These are phyloP conservation scores for Cercospora sp. DNA, from an alignment of 2,329 filamentous ascomycete species.

Conservation along the genomic window DNA sequence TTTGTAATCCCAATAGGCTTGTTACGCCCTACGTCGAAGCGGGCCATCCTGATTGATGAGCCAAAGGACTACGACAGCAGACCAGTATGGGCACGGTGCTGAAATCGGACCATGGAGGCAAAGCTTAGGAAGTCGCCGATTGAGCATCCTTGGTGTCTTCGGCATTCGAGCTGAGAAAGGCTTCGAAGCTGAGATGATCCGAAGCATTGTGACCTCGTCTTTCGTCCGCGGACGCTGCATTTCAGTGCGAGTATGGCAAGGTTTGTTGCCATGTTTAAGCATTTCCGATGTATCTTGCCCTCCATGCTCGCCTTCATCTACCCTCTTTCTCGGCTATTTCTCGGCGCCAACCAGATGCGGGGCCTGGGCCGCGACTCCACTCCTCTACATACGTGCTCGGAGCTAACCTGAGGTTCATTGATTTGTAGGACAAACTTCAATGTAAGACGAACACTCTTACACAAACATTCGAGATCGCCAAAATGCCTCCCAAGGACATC, in stretches of 20 bases:
- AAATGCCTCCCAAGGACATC: slow-evolving; percentile 18
- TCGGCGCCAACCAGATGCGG: background rate
- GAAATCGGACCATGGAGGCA: background rate
- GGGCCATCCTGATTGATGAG: background rate
- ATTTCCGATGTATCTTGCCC: too few species aligned
- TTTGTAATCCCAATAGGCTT: background rate
- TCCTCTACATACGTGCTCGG: background rate
- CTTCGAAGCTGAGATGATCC: background rate
- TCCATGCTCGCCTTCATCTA: background rate
- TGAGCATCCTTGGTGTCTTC: background rate
- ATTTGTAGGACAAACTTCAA: background rate
- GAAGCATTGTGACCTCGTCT: background rate
- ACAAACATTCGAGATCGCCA: background rate
- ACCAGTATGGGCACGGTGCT: background rate
- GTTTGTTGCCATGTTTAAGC: too few species aligned
- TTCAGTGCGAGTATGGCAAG: background rate
- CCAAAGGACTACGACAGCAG: background rate
- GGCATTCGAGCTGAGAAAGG: background rate
- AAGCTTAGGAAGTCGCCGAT: background rate
- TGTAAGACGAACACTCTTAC: background rate
- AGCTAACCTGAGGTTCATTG: background rate
- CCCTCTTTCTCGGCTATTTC: background rate
- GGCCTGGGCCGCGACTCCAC: background rate
- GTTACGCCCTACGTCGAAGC: background rate
- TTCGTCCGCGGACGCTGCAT: background rate